Base-by-base conservation (phyloP, 2,329 filamentous ascomycete genomes). In the Huntiella bhutanensis region DNA sequence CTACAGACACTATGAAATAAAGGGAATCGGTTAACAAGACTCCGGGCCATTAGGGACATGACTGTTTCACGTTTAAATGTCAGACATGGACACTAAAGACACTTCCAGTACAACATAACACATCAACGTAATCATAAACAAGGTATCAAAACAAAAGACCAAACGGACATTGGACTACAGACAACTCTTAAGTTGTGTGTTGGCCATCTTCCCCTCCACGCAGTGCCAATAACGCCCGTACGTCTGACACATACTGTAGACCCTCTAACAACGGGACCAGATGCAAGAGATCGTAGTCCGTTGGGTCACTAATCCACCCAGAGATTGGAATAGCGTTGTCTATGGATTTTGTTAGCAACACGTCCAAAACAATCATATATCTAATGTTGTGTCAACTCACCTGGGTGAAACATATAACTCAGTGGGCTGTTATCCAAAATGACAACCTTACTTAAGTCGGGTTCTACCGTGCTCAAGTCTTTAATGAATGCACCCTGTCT, bases 321-420 rank as follows among this genome's bases (percentile, higher is more conserved):
- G 96, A 88, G 59, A 98, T 96, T 3, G 91, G 91, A 57, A 98
- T 95, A 43, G 91, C 91, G 65, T 98, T 98, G 62, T 98, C 91
- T 98, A 57, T 4, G 17, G 15, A 39, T 53, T 53, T 50, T 48
- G 36, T 15, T 39, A 11, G 13, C 16, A 28, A 37, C 45, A 11
- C 32, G 10, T 42, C 10, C 15, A 4, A 8, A 3, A 35, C 33
- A 35, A 13, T 37, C 4, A 8, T 28, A 33, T 12, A 13, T 3
- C 5, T 2, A 32, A 13, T 7, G 8, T 43, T n/a, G 12, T 28
- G 15, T 7, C 5, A n/a, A 59, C 73, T 58, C 66, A 91, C 91
- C 88, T 78, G 94, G 86, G 59, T 96, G 88, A 64, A 96, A 96
- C 65, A 95, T 83, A 64, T 96, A 98, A 65, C 87, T 95, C 68